phyloP scores from a whole-genome alignment of 163 green algal species.

The Picocystis sp. region DNA sequence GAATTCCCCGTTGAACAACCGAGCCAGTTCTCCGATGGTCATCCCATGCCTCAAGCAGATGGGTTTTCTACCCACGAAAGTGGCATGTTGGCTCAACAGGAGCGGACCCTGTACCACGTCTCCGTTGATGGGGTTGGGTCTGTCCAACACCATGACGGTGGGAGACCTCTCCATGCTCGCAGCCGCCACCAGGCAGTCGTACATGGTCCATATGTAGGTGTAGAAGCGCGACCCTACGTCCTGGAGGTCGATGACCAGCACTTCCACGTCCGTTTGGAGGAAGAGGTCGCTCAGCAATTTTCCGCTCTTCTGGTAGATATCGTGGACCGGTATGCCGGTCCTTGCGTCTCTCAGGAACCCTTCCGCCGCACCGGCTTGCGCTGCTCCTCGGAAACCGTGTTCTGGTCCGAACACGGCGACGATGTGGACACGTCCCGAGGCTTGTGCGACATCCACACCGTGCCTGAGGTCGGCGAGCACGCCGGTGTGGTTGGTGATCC shows the following conservation, averaged over 20 bases:
- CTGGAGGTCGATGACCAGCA: constrained; percentile 29
- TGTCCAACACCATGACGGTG: constrained; percentile 21
- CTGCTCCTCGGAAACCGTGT: constrained; percentile 22
- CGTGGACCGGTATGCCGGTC: constrained; percentile 24
- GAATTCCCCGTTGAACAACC: constrained; percentile 26
- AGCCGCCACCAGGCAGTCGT: constrained; percentile 26
- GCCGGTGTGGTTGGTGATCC: constrained; percentile 1
- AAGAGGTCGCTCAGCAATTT: constrained; percentile 8
- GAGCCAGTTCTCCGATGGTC: constrained; percentile 26
- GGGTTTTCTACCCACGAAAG: constrained; percentile 21
- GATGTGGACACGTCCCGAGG: constrained; percentile 17
- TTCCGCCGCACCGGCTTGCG: constrained; percentile 7
- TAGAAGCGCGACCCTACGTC: constrained; percentile 30
- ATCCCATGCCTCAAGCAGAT: constrained; percentile 28
- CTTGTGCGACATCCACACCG: constrained; percentile 1
- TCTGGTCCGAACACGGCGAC: constrained; percentile 21
- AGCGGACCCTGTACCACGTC: constrained; percentile 18
- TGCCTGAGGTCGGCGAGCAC: constrained; percentile 7
- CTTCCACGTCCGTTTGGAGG: constrained; percentile 13
- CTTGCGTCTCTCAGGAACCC: constrained; percentile 6
- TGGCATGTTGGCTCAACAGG: constrained; percentile 12
- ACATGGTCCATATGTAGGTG: constrained; percentile 36
- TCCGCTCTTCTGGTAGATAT: constrained; percentile 17
- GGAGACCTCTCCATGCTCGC: constrained; percentile 4
- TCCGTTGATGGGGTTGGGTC: constrained; percentile 26